These are phyloP conservation scores for Limonium bicolor DNA, from an alignment of 148 eudicot genomes.

Conservation along the genomic window DNA sequence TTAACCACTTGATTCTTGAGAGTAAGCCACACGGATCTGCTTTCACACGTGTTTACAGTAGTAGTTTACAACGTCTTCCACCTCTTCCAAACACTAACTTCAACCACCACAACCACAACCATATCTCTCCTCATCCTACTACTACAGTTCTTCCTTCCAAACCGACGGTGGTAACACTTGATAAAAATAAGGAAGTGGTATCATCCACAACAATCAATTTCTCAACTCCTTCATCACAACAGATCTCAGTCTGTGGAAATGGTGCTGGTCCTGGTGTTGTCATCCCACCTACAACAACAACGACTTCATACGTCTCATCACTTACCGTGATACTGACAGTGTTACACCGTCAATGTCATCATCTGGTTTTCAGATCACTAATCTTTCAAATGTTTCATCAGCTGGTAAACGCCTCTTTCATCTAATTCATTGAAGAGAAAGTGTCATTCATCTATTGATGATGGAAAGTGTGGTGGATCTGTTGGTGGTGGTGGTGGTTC, in stretches of 20 bases:
- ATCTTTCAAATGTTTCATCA: constrained; percentile 35
- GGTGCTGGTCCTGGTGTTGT: neutral
- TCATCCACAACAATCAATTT: constrained; percentile 32
- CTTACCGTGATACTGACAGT: constrained; percentile 39
- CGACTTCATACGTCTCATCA: constrained; percentile 31
- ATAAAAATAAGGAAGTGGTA: constrained; percentile 14
- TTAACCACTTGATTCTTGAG: neutral
- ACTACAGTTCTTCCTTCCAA: no score
- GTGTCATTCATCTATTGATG: constrained; percentile 36
- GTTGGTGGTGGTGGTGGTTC: no score
- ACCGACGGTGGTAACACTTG: neutral
- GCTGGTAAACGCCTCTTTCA: constrained; percentile 28
- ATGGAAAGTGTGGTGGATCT: constrained; percentile 26
- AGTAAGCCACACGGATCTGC: neutral
- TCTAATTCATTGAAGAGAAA: constrained; percentile 40
- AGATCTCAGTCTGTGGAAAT: no score
- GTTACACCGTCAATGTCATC: constrained; percentile 40
- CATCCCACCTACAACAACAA: constrained; percentile 13
- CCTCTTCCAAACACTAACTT: constrained; percentile 10
- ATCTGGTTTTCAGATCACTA: constrained; percentile 56
- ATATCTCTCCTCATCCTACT: no score
- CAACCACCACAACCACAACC: neutral
- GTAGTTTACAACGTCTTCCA: constrained; percentile 26
- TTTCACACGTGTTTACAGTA: constrained; percentile 11
- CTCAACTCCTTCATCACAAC: constrained; percentile 17